Evolutionary conservation across 1,284 basidiomycete species (phyloP).

Genomic region (Hymenochaete sp.): DNA sequence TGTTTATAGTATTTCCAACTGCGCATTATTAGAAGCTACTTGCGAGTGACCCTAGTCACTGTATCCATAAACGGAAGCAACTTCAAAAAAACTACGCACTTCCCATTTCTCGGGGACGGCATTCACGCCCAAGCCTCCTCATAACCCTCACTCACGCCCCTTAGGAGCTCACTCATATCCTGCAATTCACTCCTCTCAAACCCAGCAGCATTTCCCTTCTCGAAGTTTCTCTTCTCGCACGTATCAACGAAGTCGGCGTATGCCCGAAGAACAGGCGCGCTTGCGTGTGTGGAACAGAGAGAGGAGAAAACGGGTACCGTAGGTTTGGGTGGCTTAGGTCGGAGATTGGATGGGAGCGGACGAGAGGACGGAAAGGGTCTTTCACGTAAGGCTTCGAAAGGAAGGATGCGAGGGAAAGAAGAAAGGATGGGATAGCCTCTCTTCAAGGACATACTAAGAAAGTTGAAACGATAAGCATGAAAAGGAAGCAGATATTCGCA

Average conservation of each 20-base stretch:
- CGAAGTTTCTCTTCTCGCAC: constrained; percentile 22
- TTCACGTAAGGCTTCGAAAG: constrained; percentile 6
- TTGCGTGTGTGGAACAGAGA: constrained; percentile 24
- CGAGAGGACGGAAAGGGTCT: too few relatives aligned
- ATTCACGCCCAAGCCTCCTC: too few relatives aligned
- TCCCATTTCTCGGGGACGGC: too few relatives aligned
- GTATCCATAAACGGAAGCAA: too few relatives aligned
- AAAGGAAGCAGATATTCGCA: too few relatives aligned
- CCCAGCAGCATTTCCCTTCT: constrained; percentile 26
- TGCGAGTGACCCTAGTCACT: too few relatives aligned
- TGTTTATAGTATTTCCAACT: too few relatives aligned
- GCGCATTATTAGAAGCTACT: too few relatives aligned
- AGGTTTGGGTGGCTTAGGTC: constrained; percentile 8
- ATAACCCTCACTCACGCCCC: constrained; percentile 42
- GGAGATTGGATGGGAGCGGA: not conserved
- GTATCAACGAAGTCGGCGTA: constrained; percentile 39
- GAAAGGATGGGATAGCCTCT: constrained; percentile 41
- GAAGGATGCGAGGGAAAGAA: constrained; percentile 40
- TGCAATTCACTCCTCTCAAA: constrained; percentile 40
- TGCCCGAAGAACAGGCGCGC: constrained; percentile 29
- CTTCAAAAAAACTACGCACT: too few relatives aligned
- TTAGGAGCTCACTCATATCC: constrained; percentile 43
- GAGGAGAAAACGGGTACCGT: constrained; percentile 24
- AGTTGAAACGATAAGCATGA: too few relatives aligned
- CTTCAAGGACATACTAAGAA: too few relatives aligned